phyloP scores from a whole-genome alignment of 805 yeast genomes.

The Saturnispora gosingensis region DNA sequence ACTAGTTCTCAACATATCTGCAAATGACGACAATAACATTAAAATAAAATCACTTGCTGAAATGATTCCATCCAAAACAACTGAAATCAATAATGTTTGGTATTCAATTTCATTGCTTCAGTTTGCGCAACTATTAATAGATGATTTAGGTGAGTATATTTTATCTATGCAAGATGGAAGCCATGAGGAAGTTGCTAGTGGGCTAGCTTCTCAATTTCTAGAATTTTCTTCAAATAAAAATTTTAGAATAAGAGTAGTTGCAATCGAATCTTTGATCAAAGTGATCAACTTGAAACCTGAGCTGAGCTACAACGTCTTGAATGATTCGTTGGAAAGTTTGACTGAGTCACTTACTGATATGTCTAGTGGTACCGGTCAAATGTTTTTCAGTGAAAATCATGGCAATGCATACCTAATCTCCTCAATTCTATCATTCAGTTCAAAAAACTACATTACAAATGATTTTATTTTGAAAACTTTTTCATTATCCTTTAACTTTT shows the following conservation, averaged over 20 bases:
- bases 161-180: conserved; percentile 8
- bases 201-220: conserved; percentile 29
- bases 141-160: conserved; percentile 26
- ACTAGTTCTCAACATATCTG: conserved; percentile 15
- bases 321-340: conserved; percentile 29
- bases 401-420: conserved; percentile 27
- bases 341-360: conserved; percentile 27
- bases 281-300: conserved; percentile 30
- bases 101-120: conserved; percentile 22
- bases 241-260: conserved; percentile 33
- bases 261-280: conserved; percentile 29
- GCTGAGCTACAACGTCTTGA: conserved; percentile 22
- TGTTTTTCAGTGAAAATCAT: conserved; percentile 23
- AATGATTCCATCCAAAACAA: conserved; percentile 9
- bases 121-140: conserved; percentile 22
- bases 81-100: conserved; percentile 18
- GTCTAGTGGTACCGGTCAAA: conserved; percentile 18
- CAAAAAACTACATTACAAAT: conserved; percentile 24
- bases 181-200: conserved; percentile 22
- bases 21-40: conserved; percentile 2
- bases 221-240: conserved; percentile 31
- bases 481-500: conserved; percentile 21
- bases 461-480: conserved; percentile 26
- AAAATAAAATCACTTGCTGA: conserved; percentile 18
- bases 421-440: conserved; percentile 23